Evolutionary conservation across 805 yeast genomes (phyloP), one percentile per base, ranked within the genome.

Genomic region (Metschnikowia chrysomelidarum): DNA sequence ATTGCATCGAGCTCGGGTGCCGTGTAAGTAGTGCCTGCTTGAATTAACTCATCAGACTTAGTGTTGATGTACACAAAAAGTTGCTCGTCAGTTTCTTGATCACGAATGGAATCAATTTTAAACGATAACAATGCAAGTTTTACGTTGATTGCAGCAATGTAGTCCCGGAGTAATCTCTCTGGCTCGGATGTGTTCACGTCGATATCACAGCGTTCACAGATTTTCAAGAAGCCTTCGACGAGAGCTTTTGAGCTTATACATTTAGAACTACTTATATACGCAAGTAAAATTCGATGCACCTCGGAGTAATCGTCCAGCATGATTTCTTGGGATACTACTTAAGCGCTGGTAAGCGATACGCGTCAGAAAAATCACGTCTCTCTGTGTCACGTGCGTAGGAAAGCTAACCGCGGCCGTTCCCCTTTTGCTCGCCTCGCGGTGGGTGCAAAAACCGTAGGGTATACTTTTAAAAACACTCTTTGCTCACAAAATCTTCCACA

Each of bases 61-160:
- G 64, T 57, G 47, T 75, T 75, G 16, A 73, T 59, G 28, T 72
- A 63, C 13, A 60, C 53, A 46, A 66, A 73, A 20, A 49, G 40
- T 7, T 55, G 42, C 7, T 43, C 53, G 4, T 62, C 60, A 5
- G 61, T 49, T 3, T 51, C 44, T 41, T 72, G 72, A 42, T 59
- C 61, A 34, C 57, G 59, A 35, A 44, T 58, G 52, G 59, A 59
- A 48, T 59, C 72, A 44, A 77, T 55, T 36, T 65, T 69, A 43
- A 73, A 62, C 16, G 71, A 75, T 19, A 69, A 54, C 3, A 51
- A 50, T 2, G 55, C 57, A 14, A 75, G 53, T 5, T 43, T 38
- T 14, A 45, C 38, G 50, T 66, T 66, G 41, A 66, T 62, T 10
- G 41, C 31, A 13, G 64, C 38, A 9, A 66, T 49, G 24, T 47